Evolutionary conservation across 768 basidiomycete genomes (phyloP), one percentile per base, ranked within the genome.

Genomic region (Heimioporus sp.): DNA sequence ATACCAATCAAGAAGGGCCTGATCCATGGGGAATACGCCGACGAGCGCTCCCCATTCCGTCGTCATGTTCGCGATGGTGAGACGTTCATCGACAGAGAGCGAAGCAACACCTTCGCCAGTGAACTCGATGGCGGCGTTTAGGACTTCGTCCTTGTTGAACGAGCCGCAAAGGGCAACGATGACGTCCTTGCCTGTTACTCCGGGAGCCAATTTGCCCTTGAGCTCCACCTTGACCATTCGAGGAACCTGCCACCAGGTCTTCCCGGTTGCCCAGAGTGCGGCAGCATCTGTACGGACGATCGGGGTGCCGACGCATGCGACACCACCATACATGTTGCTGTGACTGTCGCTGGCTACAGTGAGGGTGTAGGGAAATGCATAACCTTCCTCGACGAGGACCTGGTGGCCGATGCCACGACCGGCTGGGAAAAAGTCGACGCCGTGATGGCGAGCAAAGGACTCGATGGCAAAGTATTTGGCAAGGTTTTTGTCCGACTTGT

Each of bases 171-270:
- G 80, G 0, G 97, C 96, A 15, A 99, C 90, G 53, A 99, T 98
- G 39, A 99, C 90, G 64, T 99, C 97, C 71, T 99, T 99, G 32
- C 97, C 97, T 0, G 93, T 95, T 2, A 98, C 96, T 4, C 97
- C 97, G 0, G 87, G 82, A 0, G 88, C 78, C 0, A 98, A 80
- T 53, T 73, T 76, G 7, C 96, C 96, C 51, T 78, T 81, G 44
- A 99, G 76, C 62, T 97, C 93, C 55, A 98, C 96, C 53, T 90
- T 93, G 67, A 99, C 83, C 82, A 98, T 94, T 5, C 92, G 83
- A 13, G 97, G 97, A 32, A 99, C 87, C 72, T 98, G 97, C 97
- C 96, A 98, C 97, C 97, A 99, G 1, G 97, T 98, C 68, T 90
- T 92, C 19, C 95, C 94, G 0, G 97, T 98, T 12, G 97, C 93